Evolutionary conservation across 2,329 filamentous ascomycete species (phyloP).

Genomic region (Cryphonectria radicalis): DNA sequence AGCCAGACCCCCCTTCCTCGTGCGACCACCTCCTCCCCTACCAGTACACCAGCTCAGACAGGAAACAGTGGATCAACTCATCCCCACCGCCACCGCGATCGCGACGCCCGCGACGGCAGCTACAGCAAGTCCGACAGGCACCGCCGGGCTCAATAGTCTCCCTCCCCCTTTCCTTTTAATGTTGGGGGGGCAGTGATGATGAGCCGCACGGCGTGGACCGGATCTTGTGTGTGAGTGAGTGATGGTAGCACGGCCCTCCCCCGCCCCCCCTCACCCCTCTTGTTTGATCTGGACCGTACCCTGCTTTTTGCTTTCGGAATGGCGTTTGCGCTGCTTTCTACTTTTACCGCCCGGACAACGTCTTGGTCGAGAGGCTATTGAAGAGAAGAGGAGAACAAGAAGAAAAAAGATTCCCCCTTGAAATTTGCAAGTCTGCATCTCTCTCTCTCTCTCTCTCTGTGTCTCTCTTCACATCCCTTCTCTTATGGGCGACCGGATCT

Average conservation of each 20-base stretch:
- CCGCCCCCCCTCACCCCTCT: not conserved
- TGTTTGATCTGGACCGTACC: conserved; percentile 23
- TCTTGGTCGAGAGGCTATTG: conserved; percentile 5
- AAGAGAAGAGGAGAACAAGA: not conserved
- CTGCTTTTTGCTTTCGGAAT: conserved; percentile 22
- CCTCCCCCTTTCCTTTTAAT: conserved; percentile 19
- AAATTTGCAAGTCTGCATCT: conserved; percentile 23
- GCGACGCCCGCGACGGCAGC: conserved; percentile 23
- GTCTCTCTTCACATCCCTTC: no score
- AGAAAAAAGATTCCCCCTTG: not conserved
- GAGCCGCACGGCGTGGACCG: conserved; percentile 16
- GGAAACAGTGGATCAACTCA: conserved; percentile 30
- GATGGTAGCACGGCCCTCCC: conserved; percentile 21
- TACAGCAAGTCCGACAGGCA: conserved; percentile 19
- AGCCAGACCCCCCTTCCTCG: conserved; percentile 21
- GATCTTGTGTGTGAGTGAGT: conserved; percentile 27
- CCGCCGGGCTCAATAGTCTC: conserved; percentile 32
- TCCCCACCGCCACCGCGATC: conserved; percentile 26
- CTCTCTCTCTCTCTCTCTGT: not conserved
- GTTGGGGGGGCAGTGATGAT: conserved; percentile 28
- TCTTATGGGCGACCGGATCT: conserved; percentile 20
- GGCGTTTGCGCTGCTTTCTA: conserved; percentile 23
- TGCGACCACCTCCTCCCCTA: conserved; percentile 25
- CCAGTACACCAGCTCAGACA: conserved; percentile 31
- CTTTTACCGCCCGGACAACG: conserved; percentile 10